Conservation (phyloP, 2,329 filamentous ascomycete genomes). For the Didymella arachidicola region DNA sequence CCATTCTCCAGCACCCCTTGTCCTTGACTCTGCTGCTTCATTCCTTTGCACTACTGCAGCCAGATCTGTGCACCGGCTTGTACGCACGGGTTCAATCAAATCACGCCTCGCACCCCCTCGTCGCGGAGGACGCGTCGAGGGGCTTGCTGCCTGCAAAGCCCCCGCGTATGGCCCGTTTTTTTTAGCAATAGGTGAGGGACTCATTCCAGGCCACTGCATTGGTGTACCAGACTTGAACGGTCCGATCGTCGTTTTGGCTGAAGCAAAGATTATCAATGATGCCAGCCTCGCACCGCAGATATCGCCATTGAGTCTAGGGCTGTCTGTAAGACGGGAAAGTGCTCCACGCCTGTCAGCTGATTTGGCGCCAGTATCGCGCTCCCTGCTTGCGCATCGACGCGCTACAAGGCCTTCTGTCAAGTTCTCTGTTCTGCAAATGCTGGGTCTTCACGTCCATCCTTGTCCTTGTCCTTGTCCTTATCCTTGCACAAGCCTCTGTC, state of each 20-base stretch:
- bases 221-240: background rate
- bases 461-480: background rate
- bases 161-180: background rate
- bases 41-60: too few relatives aligned
- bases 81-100: background rate
- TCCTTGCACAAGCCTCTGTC: background rate
- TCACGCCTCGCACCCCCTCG: background rate
- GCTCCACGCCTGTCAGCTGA: constrained; percentile 13
- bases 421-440: background rate
- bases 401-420: background rate
- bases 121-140: background rate
- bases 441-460: background rate
- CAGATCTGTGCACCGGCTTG: background rate
- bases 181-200: background rate
- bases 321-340: background rate
- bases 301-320: background rate
- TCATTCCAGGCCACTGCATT: background rate
- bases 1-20: too few relatives aligned
- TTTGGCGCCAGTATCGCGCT: constrained; percentile 16
- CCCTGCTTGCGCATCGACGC: constrained; percentile 3
- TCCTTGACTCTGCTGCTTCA: too few relatives aligned
- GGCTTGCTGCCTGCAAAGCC: background rate
- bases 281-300: background rate
- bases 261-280: background rate
- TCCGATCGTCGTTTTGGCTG: background rate